Conservation (phyloP, 176 grass and related monocot species). For the Aechmea fasciata region DNA sequence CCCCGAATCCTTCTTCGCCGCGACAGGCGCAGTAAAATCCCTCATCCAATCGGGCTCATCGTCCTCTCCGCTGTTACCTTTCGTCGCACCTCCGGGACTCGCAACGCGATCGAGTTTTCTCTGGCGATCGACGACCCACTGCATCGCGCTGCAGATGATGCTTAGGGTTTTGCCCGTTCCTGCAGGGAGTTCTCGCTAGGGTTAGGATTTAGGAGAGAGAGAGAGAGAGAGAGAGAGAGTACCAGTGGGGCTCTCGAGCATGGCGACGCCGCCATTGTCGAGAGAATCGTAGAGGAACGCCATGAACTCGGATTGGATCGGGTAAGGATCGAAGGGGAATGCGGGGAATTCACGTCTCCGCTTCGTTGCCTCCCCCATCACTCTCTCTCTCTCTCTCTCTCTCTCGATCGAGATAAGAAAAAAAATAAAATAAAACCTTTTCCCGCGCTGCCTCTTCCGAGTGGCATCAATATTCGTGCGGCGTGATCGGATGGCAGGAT, state of each 20-base stretch:
- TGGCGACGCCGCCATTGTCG: constrained; percentile 49
- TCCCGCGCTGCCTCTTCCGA: constrained; percentile 9
- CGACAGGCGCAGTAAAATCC: constrained; percentile 37
- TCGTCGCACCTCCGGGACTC: not conserved
- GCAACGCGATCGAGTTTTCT: not conserved
- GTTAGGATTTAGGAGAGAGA: constrained; percentile 1
- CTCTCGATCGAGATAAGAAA: not conserved
- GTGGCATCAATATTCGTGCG: constrained; percentile 20
- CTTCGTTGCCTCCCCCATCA: not conserved
- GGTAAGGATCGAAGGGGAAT: constrained; percentile 79
- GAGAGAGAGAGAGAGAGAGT: not conserved
- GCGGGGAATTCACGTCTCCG: constrained; percentile 58
- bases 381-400: constrained; percentile 10
- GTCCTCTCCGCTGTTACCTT: constrained; percentile 15
- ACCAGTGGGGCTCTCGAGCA: constrained; percentile 96
- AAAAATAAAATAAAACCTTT: not conserved
- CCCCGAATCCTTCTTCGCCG: constrained; percentile 28
- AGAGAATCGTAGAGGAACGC: constrained; percentile 67
- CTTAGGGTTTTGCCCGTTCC: constrained; percentile 95
- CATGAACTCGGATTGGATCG: constrained; percentile 88
- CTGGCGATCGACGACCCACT: constrained; percentile 70
- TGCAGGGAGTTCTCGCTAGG: not conserved
- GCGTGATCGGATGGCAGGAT: not conserved
- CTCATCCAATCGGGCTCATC: constrained; percentile 91
- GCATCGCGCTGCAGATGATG: constrained; percentile 80